Evolutionary conservation across 164 flowering plant species (phyloP), one percentile per base, ranked within the genome.

Genomic region (Hamamelis virginiana): DNA sequence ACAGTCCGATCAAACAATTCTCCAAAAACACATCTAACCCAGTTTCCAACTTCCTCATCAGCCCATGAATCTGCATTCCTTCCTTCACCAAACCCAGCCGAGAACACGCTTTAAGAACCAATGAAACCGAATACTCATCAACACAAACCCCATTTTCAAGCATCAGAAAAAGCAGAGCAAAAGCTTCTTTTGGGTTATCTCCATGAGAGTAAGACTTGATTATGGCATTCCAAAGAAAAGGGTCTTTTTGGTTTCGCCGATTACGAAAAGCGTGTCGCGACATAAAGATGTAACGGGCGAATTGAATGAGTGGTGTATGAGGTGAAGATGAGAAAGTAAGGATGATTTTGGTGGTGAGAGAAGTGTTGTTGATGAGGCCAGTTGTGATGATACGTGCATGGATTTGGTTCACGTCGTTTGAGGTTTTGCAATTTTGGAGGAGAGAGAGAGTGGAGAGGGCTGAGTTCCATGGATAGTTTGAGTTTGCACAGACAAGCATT

Each of bases 21-120:
- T 74, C 78, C 87, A 88, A 25, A 64, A 81, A 85, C 74, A 88
- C 63, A 68, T 86, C 81, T 5, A 73, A 75, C 80, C 81, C 83
- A 61, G 77, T 65, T 23, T 67, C 83, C 9, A 70, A 53, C 70
- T 88, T 86, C 72, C 62, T 57, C 57, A 88, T 47, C 75, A 86
- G 69, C 63, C 91, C 83, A 61, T 86, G 92, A 79, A 90, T 67
- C 78, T 88, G 91, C 76, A 81, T 64, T 51, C 89, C 95, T 72
- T 75, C 86, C 52, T 59, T 75, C 16, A 83, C 23, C 57, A 71
- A 77, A 58, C 78, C 74, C 52, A 76, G 9, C 26, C 85, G 78
- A 44, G 89, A 78, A 74, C 91, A 90, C 26, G 88, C 87, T 74
- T 88, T 90, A 62, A 88, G 77, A 23, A 78, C 85, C 51, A 88